Evolutionary conservation across 2,329 filamentous ascomycete genomes (phyloP).

Genomic region (Ophiosphaerella korrae): DNA sequence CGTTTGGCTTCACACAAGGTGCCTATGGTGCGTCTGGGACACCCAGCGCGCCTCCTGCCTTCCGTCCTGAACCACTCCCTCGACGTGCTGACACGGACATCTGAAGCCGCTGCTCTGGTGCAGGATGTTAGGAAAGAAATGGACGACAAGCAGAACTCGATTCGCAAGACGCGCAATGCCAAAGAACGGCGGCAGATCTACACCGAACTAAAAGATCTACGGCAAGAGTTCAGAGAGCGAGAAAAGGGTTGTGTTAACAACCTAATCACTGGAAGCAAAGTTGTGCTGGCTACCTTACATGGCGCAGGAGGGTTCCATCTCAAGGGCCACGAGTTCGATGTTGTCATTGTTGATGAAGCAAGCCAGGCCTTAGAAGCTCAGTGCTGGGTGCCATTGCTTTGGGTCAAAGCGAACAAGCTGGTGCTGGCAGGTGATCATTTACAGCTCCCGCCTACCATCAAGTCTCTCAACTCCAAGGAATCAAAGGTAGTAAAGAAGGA

Average conservation of each 20-base stretch:
- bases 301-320: slow-evolving; percentile 87
- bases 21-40: slow-evolving; percentile 86
- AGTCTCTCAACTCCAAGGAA: slow-evolving; percentile 64
- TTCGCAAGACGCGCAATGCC: slow-evolving; percentile 83
- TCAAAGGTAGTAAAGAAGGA: slow-evolving; percentile 40
- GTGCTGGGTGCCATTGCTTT: slow-evolving; percentile 90
- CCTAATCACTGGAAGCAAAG: slow-evolving; percentile 76
- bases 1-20: slow-evolving; percentile 83
- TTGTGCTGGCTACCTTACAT: slow-evolving; percentile 90
- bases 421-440: slow-evolving; percentile 93
- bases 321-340: slow-evolving; percentile 80
- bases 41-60: slow-evolving; percentile 87
- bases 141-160: slow-evolving; percentile 85
- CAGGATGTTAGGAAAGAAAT: slow-evolving; percentile 90
- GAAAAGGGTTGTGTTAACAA: slow-evolving; percentile 81
- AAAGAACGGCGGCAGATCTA: slow-evolving; percentile 83
- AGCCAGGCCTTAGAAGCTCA: slow-evolving; percentile 95
- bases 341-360: slow-evolving; percentile 94
- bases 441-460: slow-evolving; percentile 93
- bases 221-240: slow-evolving; percentile 85
- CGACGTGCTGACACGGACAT: slow-evolving; percentile 87
- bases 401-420: slow-evolving; percentile 73
- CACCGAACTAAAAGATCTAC: slow-evolving; percentile 78
- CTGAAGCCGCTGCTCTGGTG: slow-evolving; percentile 86
- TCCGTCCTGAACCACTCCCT: slow-evolving; percentile 88